These are phyloP conservation scores for Rhynchospora tenuis DNA, from an alignment of 176 grass and related monocot genomes.

Conservation along the genomic window DNA sequence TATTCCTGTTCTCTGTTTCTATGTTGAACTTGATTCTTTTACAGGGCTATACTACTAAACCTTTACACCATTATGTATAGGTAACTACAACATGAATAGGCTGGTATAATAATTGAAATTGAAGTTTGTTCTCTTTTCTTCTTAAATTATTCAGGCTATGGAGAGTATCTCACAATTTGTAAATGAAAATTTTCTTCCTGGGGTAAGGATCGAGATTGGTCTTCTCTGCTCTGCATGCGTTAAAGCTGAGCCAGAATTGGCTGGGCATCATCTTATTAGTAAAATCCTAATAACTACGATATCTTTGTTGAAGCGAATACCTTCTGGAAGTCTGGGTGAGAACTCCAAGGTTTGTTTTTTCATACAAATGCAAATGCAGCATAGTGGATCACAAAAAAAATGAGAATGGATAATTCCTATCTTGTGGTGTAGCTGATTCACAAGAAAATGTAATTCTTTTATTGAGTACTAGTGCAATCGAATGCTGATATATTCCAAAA, in stretches of 20 bases:
- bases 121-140: constrained; percentile 8
- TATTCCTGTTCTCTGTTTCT: not conserved
- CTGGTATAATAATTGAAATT: not conserved
- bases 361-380: not conserved
- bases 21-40: not conserved
- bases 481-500: not conserved
- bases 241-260: constrained; percentile 63
- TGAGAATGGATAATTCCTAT: not conserved
- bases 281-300: constrained; percentile 66
- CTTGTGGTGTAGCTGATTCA: not conserved
- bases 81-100: constrained; percentile 16
- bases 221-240: constrained; percentile 88
- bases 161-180: constrained; percentile 65
- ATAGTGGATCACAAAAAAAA: not conserved
- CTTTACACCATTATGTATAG: not conserved
- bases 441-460: constrained; percentile 11
- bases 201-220: constrained; percentile 82
- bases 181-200: constrained; percentile 87
- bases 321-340: constrained; percentile 10
- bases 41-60: not conserved
- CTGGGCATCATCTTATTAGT: constrained; percentile 62
- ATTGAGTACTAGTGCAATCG: not conserved
- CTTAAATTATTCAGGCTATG: constrained; percentile 7
- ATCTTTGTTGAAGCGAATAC: constrained; percentile 67
- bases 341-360: constrained; percentile 5